Conservation (phyloP, 495 filamentous ascomycete species). For the Staphylotrichum longicolle region DNA sequence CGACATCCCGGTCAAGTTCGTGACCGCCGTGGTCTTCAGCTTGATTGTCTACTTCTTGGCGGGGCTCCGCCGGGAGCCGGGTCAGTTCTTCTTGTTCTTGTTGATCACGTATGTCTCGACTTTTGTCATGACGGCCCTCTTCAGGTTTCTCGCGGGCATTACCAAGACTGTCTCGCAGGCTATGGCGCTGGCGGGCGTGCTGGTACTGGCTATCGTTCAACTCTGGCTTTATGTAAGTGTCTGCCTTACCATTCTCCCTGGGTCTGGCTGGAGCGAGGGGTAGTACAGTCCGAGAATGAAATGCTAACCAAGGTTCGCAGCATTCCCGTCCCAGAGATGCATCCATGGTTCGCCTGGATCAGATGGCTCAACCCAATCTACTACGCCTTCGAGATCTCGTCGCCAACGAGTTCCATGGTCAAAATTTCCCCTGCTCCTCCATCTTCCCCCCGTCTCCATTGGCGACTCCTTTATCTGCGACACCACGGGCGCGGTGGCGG, state of each 20-base stretch:
- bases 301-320: neutral
- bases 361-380: conserved; percentile 77
- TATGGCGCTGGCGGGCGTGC: conserved; percentile 65
- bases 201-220: conserved; percentile 70
- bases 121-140: conserved; percentile 58
- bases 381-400: conserved; percentile 74
- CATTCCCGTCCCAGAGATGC: conserved; percentile 71
- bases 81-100: conserved; percentile 63
- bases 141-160: conserved; percentile 66
- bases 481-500: conserved; percentile 46
- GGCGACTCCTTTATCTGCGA: conserved; percentile 56
- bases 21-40: conserved; percentile 51
- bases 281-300: too few relatives aligned
- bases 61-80: conserved; percentile 50
- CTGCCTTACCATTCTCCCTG: too few relatives aligned
- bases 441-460: conserved; percentile 42
- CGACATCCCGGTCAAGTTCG: conserved; percentile 58
- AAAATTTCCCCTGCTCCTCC: conserved; percentile 39
- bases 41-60: conserved; percentile 60
- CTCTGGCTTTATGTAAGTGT: conserved; percentile 65
- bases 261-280: too few relatives aligned
- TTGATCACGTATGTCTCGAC: conserved; percentile 54
- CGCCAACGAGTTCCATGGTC: conserved; percentile 66
- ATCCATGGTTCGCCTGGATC: conserved; percentile 80
- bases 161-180: conserved; percentile 70